phyloP scores from a whole-genome alignment of 257 asterid genomes.

The Solanum pimpinellifolium region DNA sequence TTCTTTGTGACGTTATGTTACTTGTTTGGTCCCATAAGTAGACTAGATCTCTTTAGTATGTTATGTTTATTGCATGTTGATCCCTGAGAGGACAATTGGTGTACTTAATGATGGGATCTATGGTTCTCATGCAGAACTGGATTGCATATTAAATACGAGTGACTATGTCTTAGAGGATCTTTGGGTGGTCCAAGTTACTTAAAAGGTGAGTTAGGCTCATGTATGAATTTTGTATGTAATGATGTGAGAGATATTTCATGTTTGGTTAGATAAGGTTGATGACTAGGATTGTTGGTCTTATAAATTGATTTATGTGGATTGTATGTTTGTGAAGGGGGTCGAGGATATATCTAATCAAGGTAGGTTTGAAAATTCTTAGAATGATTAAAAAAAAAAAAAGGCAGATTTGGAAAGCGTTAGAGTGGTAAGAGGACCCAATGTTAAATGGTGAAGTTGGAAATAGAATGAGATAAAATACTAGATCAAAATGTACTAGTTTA shows the following conservation, averaged over 20 bases:
- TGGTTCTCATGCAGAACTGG: no score
- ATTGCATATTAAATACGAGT: not conserved
- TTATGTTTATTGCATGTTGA: no score
- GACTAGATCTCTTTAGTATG: no score
- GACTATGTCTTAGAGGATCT: not conserved
- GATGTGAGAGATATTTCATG: not conserved
- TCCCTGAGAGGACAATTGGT: no score
- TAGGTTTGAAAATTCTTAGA: not conserved
- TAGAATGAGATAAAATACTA: not conserved
- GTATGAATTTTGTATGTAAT: not conserved
- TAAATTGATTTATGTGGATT: not conserved
- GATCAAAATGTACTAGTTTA: not conserved
- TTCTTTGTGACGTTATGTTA: no score
- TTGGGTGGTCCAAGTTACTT: not conserved
- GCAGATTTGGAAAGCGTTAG: not conserved
- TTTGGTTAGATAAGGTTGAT: not conserved
- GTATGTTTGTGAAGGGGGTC: not conserved
- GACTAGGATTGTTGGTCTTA: not conserved
- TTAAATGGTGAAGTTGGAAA: not conserved
- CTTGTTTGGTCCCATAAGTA: no score
- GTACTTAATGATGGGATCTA: no score
- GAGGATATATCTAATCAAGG: not conserved
- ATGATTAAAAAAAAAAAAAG: not conserved
- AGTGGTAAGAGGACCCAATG: not conserved
- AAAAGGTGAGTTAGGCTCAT: not conserved